These are phyloP conservation scores for Epicoccum sorghinum DNA, from an alignment of 2,329 filamentous ascomycete genomes.

Conservation along the genomic window DNA sequence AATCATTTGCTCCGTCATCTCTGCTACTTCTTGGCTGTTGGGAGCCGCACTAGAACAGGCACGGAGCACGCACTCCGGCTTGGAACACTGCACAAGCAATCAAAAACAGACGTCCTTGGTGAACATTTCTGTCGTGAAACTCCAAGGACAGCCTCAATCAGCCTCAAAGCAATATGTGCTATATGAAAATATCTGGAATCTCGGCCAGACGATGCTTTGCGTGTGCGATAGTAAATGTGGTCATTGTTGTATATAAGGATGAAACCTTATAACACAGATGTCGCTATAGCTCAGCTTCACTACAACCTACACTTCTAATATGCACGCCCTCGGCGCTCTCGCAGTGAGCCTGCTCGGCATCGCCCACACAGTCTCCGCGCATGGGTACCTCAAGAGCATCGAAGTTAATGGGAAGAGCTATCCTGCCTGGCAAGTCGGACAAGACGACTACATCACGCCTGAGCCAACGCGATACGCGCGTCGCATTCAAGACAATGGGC, in stretches of 20 bases:
- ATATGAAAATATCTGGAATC: background rate
- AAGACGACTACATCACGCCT: conserved; percentile 24
- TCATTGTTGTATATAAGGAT: too few species aligned
- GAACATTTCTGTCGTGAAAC: background rate
- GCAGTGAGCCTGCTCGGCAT: background rate
- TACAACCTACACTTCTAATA: background rate
- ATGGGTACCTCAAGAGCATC: conserved; percentile 25
- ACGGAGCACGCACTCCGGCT: conserved; percentile 1
- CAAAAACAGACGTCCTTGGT: background rate
- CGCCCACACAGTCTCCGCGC: conserved; percentile 4
- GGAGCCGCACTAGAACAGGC: background rate
- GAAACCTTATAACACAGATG: too few species aligned
- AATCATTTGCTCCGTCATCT: too few species aligned
- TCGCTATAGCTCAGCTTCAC: too few species aligned
- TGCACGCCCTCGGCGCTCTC: background rate
- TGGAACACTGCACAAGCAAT: background rate
- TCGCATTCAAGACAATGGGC: conserved; percentile 23
- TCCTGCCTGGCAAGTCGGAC: conserved; percentile 23
- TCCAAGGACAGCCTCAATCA: background rate
- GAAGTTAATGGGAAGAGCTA: conserved; percentile 22
- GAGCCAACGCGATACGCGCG: conserved; percentile 24
- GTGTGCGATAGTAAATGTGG: background rate
- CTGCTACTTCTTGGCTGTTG: background rate
- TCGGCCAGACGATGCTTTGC: background rate
- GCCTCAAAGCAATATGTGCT: background rate